Base-by-base conservation (phyloP, 1,284 basidiomycete species). In the Trametes pubescens region DNA sequence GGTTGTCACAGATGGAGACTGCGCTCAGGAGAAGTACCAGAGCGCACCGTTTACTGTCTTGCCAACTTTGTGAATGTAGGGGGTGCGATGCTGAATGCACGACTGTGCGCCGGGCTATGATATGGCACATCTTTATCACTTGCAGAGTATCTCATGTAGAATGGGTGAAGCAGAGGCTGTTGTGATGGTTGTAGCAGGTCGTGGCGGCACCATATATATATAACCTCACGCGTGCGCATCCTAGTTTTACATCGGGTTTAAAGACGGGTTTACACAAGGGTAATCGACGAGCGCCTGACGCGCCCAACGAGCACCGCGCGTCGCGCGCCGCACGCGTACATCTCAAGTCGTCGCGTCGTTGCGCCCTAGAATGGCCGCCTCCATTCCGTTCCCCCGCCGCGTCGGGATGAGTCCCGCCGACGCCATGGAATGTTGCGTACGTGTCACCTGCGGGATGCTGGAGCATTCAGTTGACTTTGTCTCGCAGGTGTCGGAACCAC, bases 81-180 rank as follows among this genome's bases (percentile, higher is more conserved):
- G 29, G 29, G 8, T 8, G 29, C 29, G 29, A 32, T 8, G 29
- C 8, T 32, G 29, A 32, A 8, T 32, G 29, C 29, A 32, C 29
- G 8, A 32, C 29, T 32, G 29, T 8, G 29, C 29, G 8, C 8
- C 29, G 29, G 29, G 29, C 3, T 8, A 32, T 3, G 8, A 32
- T 4, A 32, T 32, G 29, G 32, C 64, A 14, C 38, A 84, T 90
- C 84, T 91, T 92, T 61, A 90, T 82, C 57, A 92, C 82, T 65
- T 89, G 82, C 61, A 92, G 89, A 37, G 87, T 2, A 11, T 24
- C 16, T 22, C 52, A 54, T 54, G 9, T 18, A 11, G 6, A 51
- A 16, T 22, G 35, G 14, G 22, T 18, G 22, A 32, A 24, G 51
- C 48, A 32, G n/a, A n/a, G n/a, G 8, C 48, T 26, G 43, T 13